phyloP scores from a whole-genome alignment of 805 yeast species.

The Candida hungchunana region DNA sequence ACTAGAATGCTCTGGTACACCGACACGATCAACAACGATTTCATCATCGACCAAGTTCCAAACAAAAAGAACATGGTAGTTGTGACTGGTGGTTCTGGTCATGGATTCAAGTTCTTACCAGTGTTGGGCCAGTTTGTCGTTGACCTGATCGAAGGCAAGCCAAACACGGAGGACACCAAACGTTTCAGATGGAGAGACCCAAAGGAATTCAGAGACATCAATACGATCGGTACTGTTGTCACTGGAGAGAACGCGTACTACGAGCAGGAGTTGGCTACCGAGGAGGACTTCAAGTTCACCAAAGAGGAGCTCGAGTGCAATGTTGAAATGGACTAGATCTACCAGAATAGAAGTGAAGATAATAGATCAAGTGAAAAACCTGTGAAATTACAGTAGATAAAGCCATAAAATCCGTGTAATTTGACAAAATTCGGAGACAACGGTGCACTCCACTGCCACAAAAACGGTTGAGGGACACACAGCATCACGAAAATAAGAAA shows the following conservation, averaged over 20 bases:
- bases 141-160: conserved; percentile 30
- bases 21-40: conserved; percentile 32
- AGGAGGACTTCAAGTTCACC: conserved; percentile 18
- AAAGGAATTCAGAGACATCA: conserved; percentile 26
- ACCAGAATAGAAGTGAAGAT: too few species aligned
- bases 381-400: too few species aligned
- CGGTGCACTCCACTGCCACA: too few species aligned
- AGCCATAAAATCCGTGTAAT: too few species aligned
- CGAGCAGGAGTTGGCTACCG: conserved; percentile 18
- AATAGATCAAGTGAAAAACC: too few species aligned
- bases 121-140: conserved; percentile 30
- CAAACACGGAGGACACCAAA: conserved; percentile 28
- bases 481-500: too few species aligned
- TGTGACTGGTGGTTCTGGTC: conserved; percentile 36
- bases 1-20: conserved; percentile 36
- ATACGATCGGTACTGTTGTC: conserved; percentile 15
- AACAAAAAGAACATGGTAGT: conserved; percentile 24
- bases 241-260: conserved; percentile 31
- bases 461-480: too few species aligned
- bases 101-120: conserved; percentile 34
- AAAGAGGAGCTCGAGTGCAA: conserved; percentile 6
- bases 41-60: conserved; percentile 28
- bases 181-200: conserved; percentile 33
- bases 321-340: conserved; percentile 4
- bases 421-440: too few species aligned